Evolutionary conservation across 2,329 filamentous ascomycete genomes (phyloP), one percentile per base, ranked within the genome.

Genomic region (Neurospora crassa): DNA sequence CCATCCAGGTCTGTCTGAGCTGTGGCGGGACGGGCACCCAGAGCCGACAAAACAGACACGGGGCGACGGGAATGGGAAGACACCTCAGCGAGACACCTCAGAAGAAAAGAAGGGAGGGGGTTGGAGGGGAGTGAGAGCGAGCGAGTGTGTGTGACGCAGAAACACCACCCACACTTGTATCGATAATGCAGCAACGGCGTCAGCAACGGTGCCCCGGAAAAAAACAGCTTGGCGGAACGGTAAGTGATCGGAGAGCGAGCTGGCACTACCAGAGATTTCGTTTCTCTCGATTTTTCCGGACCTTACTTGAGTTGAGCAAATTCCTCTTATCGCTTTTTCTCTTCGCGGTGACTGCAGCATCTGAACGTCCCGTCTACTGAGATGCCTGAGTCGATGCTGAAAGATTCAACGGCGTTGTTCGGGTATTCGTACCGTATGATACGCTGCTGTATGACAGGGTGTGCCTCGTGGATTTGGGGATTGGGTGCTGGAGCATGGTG

Each of bases 1-100:
- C 70, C 70, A 73, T 37, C 40, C 68, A 69, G 68, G 45, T 53
- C 68, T 40, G 41, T 63, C 68, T 69, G 34, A 59, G 34, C 68
- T 37, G 53, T 43, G 12, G 68, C 68, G 68, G 45, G 68, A 40
- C 7, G 45, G 68, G 24, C 7, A 18, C 24, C 16, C 16, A 37
- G 29, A 37, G 37, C 53, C 24, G 53, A 16, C 53, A 59, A 59
- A 59, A 24, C 47, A 59, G 6, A 59, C 34, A 6, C 10, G 47
- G 47, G 47, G 45, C 24, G 47, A 34, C 47, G 47, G 47, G 47
- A 34, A 59, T 34, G 47, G 47, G 47, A 24, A 59, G 47, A 34
- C 24, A 59, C 24, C 47, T 59, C 47, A 59, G 47, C 47, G 47
- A 59, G 53, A 63, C 53, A 63, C 53, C 24, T 63, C 53, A 63